Evolutionary conservation across 2,329 filamentous ascomycete genomes (phyloP).

Genomic region (Epichloe aotearoae): DNA sequence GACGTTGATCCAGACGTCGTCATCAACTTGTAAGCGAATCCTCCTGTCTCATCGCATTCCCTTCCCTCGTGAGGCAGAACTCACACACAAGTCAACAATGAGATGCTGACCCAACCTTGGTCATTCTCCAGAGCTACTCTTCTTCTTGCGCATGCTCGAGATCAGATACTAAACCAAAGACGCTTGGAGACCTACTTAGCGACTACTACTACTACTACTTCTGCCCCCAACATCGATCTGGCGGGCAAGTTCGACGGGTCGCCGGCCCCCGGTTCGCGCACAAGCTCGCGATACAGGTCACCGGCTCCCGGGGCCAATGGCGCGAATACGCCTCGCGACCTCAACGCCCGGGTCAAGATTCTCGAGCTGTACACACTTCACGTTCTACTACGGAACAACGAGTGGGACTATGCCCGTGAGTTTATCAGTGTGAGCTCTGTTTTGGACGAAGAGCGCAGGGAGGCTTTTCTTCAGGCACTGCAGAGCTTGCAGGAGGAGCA

Average conservation of each 20-base stretch:
- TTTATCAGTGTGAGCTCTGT: constrained; percentile 81
- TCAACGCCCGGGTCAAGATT: constrained; percentile 77
- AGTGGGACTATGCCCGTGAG: constrained; percentile 90
- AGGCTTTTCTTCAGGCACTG: constrained; percentile 77
- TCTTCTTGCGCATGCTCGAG: constrained; percentile 75
- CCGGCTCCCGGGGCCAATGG: constrained; percentile 42
- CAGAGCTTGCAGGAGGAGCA: constrained; percentile 77
- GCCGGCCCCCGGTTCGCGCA: constrained; percentile 22
- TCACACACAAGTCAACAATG: background rate
- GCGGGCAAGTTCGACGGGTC: constrained; percentile 45
- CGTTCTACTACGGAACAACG: constrained; percentile 80
- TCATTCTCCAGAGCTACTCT: constrained; percentile 57
- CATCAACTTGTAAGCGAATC: constrained; percentile 58
- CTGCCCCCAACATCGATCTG: constrained; percentile 58
- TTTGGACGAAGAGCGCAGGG: constrained; percentile 80
- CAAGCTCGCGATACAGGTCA: constrained; percentile 27
- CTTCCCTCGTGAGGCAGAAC: background rate
- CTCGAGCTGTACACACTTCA: constrained; percentile 92
- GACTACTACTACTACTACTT: constrained; percentile 51
- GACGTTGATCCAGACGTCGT: constrained; percentile 93
- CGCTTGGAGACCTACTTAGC: constrained; percentile 82
- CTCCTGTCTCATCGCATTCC: background rate
- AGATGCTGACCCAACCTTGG: background rate
- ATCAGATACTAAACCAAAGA: constrained; percentile 73
- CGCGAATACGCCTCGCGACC: constrained; percentile 70